Percentiles rank a stretch among this genome's conserved stretches.
These are phyloP conservation scores for Fulvia fulva DNA, from an alignment of 2,329 filamentous ascomycete species.

Conservation along the genomic window DNA sequence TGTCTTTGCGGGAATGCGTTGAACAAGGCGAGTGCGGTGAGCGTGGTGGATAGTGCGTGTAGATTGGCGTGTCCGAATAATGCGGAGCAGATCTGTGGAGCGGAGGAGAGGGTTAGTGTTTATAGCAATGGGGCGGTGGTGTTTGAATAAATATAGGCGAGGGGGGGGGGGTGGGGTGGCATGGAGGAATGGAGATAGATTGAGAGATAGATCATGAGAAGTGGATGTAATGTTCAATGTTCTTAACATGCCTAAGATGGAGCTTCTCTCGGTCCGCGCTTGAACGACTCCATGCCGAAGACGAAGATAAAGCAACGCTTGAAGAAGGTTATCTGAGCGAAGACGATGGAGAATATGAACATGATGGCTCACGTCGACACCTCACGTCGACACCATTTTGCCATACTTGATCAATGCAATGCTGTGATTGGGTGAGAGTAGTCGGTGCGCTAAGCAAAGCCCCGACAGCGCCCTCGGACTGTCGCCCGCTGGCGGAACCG, in stretches of 20 bases:
- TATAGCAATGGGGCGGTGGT: slow-evolving; percentile 19
- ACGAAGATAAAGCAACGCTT: background rate
- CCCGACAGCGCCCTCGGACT: background rate
- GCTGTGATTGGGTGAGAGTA: background rate
- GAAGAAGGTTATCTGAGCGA: too few relatives aligned
- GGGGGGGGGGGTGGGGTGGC: background rate
- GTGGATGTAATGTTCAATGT: background rate
- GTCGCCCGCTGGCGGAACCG: background rate
- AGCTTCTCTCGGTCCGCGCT: background rate
- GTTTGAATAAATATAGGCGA: slow-evolving; percentile 4
- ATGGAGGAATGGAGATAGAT: background rate
- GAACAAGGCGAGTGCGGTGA: slow-evolving; percentile 18
- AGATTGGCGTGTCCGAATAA: slow-evolving; percentile 30
- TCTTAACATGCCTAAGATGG: background rate
- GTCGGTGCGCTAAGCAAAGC: background rate
- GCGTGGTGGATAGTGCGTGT: slow-evolving; percentile 28
- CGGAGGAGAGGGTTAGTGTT: slow-evolving; percentile 23
- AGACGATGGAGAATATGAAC: too few relatives aligned
- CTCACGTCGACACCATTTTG: too few relatives aligned
- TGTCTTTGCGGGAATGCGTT: slow-evolving; percentile 34
- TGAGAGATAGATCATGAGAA: background rate
- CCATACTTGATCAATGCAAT: background rate
- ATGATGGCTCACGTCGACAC: too few relatives aligned
- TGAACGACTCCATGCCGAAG: background rate
- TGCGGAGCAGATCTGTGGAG: slow-evolving; percentile 28